These are phyloP conservation scores for Albatrellus ellisii DNA, from an alignment of 768 basidiomycete species.

Conservation along the genomic window DNA sequence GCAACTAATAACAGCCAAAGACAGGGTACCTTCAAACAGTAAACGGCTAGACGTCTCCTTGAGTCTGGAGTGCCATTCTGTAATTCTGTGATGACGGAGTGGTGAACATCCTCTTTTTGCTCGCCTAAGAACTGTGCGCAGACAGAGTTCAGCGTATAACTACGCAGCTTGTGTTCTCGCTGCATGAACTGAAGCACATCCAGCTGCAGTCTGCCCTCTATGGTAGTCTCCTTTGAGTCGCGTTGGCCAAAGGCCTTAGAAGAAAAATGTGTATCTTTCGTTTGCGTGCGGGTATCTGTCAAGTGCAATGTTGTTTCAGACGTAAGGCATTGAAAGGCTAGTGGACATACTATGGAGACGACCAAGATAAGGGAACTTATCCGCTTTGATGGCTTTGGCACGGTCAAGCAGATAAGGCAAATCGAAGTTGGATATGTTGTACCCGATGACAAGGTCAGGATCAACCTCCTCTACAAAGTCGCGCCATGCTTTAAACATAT, in stretches of 20 bases:
- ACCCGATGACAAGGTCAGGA: constrained; percentile 93
- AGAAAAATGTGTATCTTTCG: constrained; percentile 93
- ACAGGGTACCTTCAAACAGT: constrained; percentile 81
- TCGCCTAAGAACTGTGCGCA: constrained; percentile 97
- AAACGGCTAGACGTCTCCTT: constrained; percentile 84
- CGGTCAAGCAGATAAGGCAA: constrained; percentile 93
- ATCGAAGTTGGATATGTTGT: constrained; percentile 92
- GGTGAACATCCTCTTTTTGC: constrained; percentile 98
- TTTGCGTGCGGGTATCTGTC: constrained; percentile 60
- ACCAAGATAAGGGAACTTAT: constrained; percentile 62
- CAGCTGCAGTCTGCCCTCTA: constrained; percentile 90
- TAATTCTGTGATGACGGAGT: constrained; percentile 95
- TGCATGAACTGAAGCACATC: constrained; percentile 98
- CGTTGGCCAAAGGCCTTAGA: constrained; percentile 96
- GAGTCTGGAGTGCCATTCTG: constrained; percentile 97
- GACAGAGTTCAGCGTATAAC: constrained; percentile 95
- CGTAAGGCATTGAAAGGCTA: not conserved
- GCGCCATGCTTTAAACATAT: constrained; percentile 75
- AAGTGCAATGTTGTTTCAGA: not conserved
- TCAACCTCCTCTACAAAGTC: constrained; percentile 85
- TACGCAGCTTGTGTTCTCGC: constrained; percentile 92
- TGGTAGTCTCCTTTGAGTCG: constrained; percentile 84
- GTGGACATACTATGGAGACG: constrained; percentile 15
- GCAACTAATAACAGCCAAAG: not conserved
- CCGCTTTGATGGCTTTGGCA: constrained; percentile 65